These are phyloP conservation scores for Coemansia aciculifera DNA, from an alignment of 192 early-diverging fungal genomes.

Conservation along the genomic window DNA sequence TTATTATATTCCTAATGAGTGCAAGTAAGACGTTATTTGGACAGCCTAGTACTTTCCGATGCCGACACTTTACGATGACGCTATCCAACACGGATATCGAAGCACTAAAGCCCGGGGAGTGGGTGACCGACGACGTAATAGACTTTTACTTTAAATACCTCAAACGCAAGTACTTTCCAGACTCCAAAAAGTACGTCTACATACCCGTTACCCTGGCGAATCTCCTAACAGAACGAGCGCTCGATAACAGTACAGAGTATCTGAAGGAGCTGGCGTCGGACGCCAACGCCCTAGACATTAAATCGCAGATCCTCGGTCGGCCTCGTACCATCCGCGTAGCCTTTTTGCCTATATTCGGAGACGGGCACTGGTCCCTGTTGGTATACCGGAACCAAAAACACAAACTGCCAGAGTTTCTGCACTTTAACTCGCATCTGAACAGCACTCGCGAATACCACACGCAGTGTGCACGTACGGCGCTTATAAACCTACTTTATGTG, in stretches of 20 bases:
- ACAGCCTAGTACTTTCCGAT: conserved; percentile 5
- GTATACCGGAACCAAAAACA: conserved; percentile 36
- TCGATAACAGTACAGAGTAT: conserved; percentile 31
- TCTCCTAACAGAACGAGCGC: conserved; percentile 38
- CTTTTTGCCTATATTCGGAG: conserved; percentile 52
- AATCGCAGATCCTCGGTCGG: conserved; percentile 37
- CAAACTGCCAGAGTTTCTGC: conserved; percentile 45
- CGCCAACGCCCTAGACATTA: conserved; percentile 41
- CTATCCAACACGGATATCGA: conserved; percentile 42
- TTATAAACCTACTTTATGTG: conserved; percentile 51
- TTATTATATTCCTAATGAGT: not conserved
- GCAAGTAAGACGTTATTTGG: not conserved
- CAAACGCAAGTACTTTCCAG: conserved; percentile 45
- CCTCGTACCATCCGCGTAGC: conserved; percentile 39
- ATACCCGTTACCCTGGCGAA: conserved; percentile 43
- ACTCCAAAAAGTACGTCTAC: conserved; percentile 48
- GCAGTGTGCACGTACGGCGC: conserved; percentile 42
- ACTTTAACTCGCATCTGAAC: conserved; percentile 52
- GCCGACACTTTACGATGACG: conserved; percentile 42
- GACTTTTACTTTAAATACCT: conserved; percentile 52
- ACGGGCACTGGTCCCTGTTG: conserved; percentile 51
- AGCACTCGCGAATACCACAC: conserved; percentile 51
- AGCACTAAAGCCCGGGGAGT: conserved; percentile 42
- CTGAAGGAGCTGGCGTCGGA: conserved; percentile 38
- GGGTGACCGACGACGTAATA: conserved; percentile 52